Evolutionary conservation across 2,329 filamentous ascomycete species (phyloP), one percentile per base, ranked within the genome.

Genomic region (Epichloe gansuensis): DNA sequence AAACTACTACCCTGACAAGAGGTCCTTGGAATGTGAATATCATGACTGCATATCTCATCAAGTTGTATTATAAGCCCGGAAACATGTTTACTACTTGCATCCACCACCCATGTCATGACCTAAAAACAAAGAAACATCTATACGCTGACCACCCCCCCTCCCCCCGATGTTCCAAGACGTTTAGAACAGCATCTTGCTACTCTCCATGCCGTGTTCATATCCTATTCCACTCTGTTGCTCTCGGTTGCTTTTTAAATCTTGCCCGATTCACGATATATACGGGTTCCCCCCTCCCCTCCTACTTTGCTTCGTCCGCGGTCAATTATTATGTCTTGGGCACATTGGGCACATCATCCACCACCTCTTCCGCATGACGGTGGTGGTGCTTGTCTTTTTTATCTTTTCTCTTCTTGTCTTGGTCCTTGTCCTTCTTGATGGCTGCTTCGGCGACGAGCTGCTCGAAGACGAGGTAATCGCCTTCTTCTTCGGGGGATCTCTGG

Each of bases 391-490:
- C 66, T 74, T 72, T 17, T 60, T 75, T 74, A 60, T 71, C 71
- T 56, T 80, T 74, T 72, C 82, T 77, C 60, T 71, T 71, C 68
- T 81, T 81, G 65, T 89, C 85, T 52, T 87, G 81, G 62, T 91
- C 85, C 66, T 89, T 83, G 63, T 93, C 89, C 71, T 96, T 95
- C 78, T 97, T 97, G 51, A 89, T 85, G 53, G 90, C 89, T 4
- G 91, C 91, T 66, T 98, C 93, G 49, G 93, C 90, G 68, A 98
- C 95, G 52, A 98, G 82, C 69, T 97, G 89, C 68, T 98, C 93
- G 60, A 98, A 98, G 15, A 91, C 90, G 81, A 98, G 94, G 71
- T 95, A 97, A 63, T 97, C 93, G 57, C 93, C 91, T 70, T 98
- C 93, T 73, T 98, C 93, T 58, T 98, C 93, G 42, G 91, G 85